phyloP scores from a whole-genome alignment of 805 yeast genomes.

The Isabelozyma heimii region DNA sequence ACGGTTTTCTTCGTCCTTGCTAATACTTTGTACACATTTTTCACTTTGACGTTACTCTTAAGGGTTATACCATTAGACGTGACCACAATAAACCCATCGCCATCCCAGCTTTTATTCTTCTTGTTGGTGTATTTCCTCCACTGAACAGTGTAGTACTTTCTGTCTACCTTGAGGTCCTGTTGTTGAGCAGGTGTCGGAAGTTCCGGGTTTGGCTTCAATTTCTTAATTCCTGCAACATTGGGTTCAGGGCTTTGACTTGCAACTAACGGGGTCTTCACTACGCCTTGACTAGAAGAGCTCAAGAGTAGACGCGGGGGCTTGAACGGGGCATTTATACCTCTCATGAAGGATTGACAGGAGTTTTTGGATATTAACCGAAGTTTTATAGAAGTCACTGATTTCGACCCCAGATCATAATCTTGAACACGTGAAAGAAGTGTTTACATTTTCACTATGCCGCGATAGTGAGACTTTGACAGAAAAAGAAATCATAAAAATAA shows the following conservation, averaged over 20 bases:
- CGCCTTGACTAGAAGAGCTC: not conserved
- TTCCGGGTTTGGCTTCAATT: not conserved
- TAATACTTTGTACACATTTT: conserved; percentile 16
- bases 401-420: not conserved
- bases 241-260: too few relatives aligned
- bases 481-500: too few relatives aligned
- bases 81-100: conserved; percentile 66
- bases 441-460: not conserved
- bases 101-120: conserved; percentile 93
- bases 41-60: conserved; percentile 26
- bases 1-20: conserved; percentile 21
- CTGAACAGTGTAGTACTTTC: conserved; percentile 36
- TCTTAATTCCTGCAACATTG: too few relatives aligned
- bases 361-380: too few relatives aligned
- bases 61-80: conserved; percentile 23
- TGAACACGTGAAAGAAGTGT: not conserved
- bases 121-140: conserved; percentile 72
- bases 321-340: conserved; percentile 44
- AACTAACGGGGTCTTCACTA: too few relatives aligned
- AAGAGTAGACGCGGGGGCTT: conserved; percentile 43
- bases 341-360: not conserved
- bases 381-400: too few relatives aligned
- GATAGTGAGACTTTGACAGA: not conserved
- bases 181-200: not conserved
- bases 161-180: not conserved